Evolutionary conservation across 192 early-diverging fungal species (phyloP), one percentile per base, ranked within the genome.

Genomic region (Podila clonocystis): DNA sequence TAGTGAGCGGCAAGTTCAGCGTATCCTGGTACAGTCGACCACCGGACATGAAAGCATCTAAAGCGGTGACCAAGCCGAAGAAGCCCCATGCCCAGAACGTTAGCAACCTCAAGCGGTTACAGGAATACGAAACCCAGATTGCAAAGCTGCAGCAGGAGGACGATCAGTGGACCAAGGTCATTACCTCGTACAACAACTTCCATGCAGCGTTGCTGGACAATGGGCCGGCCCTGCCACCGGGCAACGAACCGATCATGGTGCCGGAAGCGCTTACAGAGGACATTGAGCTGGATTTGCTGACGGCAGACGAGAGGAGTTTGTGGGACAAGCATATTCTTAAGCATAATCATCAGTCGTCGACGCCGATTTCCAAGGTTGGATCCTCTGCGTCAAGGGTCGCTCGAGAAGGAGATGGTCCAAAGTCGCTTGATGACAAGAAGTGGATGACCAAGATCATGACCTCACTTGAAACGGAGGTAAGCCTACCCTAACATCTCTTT

Each of bases 11-110:
- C 33, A 49, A 80, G 38, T 60, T 80, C 19, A 72, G 62, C 19
- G 67, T 80, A 1, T 80, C 77, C 4, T 80, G 77, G 77, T 73
- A 72, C 31, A 73, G 58, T 50, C 70, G 77, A 33, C 77, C 75
- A 34, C 1, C 24, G 33, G 77, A 80, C 17, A 36, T 26, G 33
- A 66, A 64, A 17, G 58, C 66, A 3, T 69, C 73, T 12, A 67
- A 58, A 33, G 62, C 49, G 9, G 0, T 9, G 1, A 9, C 34
- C 52, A 55, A 55, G 22, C 66, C 77, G n/a, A 80, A 73, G 49
- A 80, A 80, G 22, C 77, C 77, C 22, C 70, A 80, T 26, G 59
- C 63, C 20, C 77, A 73, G 31, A 80, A 80, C 50, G 67, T 68
- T 8, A 65, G 72, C 36, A 80, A 80, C 36, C 15, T 55, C 55